Base-by-base conservation (phyloP, 1,284 basidiomycete species). In the Pseudozyma thailandica region DNA sequence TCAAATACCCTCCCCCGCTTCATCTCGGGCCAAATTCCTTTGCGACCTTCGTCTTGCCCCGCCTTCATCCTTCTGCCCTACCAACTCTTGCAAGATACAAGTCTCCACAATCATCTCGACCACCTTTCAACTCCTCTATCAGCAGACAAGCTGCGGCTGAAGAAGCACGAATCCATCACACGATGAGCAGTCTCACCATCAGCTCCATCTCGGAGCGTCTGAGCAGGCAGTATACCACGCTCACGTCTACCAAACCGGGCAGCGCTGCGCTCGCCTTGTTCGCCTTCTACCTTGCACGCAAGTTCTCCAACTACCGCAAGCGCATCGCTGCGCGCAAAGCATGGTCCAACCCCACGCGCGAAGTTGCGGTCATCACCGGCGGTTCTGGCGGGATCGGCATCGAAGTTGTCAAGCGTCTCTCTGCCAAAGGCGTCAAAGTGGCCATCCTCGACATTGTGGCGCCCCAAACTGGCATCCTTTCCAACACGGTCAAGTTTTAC, bases 301-400 rank as follows among this genome's bases (percentile, higher is more conserved):
- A n/a, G n/a, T n/a, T n/a, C n/a, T n/a, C n/a, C n/a, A n/a, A n/a
- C n/a, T 41, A 33, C 35, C 68, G 61, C 28, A 57, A 61, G 41
- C 35, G 53, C 41, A 35, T 55, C n/a, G 56, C 68, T n/a, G 70
- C 63, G 6, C 50, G 54, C 28, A 59, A 68, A 27, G 59, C 55
- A 9, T 72, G 70, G 70, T 52, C 77, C 23, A 61, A 80, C 61
- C 74, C 74, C 52, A 56, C 51, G 4, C 52, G 68, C 41, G 77
- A 82, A 27, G 77, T 82, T 4, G 65, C 80, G 26, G 78, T 80
- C 41, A 53, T 82, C 54, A 82, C 81, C 16, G 81, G 81, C n/a
- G 81, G 80, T 3, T 69, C 78, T 2, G 72, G 77, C 18, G 81
- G 81, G 10, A 81, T 82, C 53, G 81, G 81, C 30, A 75, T 70